Evolutionary conservation across 768 basidiomycete genomes (phyloP).

Genomic region (Serendipita indica): DNA sequence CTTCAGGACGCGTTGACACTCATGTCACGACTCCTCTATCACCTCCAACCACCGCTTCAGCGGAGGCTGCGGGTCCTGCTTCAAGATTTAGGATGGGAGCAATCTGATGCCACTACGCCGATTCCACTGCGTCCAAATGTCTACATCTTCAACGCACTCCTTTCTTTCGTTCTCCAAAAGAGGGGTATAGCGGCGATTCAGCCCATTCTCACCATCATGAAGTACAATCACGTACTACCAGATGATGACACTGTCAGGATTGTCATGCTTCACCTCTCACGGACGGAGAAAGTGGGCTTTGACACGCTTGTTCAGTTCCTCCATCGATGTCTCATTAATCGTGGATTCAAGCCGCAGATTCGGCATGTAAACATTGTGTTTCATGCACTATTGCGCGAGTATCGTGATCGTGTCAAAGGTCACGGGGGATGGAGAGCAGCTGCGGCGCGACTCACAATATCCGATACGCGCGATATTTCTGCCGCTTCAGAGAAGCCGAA

Average conservation of each 20-base stretch:
- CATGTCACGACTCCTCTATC: not conserved
- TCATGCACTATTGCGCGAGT: not conserved
- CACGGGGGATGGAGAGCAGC: constrained; percentile 2
- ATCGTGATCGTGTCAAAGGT: not conserved
- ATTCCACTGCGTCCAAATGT: constrained; percentile 20
- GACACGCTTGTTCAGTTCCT: not conserved
- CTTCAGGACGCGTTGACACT: not conserved
- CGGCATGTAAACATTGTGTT: not conserved
- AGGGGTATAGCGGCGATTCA: constrained; percentile 37
- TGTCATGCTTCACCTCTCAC: not conserved
- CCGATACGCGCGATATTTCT: not conserved
- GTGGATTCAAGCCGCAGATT: not conserved
- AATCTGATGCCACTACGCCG: too few species aligned
- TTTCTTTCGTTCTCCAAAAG: constrained; percentile 34
- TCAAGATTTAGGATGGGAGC: not conserved
- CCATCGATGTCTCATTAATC: not conserved
- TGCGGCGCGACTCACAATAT: not conserved
- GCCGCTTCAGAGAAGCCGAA: not conserved
- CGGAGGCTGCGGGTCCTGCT: not conserved
- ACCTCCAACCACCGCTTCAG: not conserved
- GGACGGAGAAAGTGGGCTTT: not conserved
- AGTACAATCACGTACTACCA: not conserved
- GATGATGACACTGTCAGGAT: not conserved
- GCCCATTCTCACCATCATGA: constrained; percentile 29
- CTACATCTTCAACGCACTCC: constrained; percentile 46